A percentile compares a stretch with the other conserved stretches of the same genome.
These are phyloP conservation scores for Carex pumila DNA, from an alignment of 176 grass and related monocot species.

Conservation along the genomic window DNA sequence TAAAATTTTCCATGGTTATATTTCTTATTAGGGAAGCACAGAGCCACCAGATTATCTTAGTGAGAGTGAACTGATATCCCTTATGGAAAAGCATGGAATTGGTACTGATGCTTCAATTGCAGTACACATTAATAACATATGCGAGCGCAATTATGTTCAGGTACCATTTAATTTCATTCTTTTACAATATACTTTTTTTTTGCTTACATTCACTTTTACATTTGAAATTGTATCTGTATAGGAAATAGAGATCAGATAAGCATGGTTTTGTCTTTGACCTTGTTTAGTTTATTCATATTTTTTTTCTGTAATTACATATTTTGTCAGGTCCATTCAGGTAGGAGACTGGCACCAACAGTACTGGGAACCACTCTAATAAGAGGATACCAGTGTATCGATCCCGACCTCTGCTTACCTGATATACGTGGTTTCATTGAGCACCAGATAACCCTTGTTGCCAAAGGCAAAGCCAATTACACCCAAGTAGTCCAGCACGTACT, in stretches of 20 bases:
- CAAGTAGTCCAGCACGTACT: slow-evolving; percentile 70
- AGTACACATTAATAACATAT: slow-evolving; percentile 94
- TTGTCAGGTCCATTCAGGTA: slow-evolving; percentile 77
- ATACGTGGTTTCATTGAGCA: slow-evolving; percentile 98
- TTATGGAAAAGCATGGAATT: slow-evolving; percentile 97
- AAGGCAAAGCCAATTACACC: slow-evolving; percentile 74
- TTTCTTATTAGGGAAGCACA: slow-evolving; percentile 60
- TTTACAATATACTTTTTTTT: not conserved
- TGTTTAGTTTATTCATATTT: not conserved
- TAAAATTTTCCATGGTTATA: not conserved
- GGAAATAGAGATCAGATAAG: not conserved
- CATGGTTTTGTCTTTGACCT: not conserved
- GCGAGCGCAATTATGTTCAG: slow-evolving; percentile 95
- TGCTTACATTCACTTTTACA: not conserved
- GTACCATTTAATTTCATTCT: slow-evolving; percentile 35
- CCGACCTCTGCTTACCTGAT: slow-evolving; percentile 89
- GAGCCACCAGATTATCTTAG: slow-evolving; percentile 88
- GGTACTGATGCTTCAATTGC: slow-evolving; percentile 96
- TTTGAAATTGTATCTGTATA: not conserved
- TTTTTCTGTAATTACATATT: not conserved
- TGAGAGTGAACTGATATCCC: slow-evolving; percentile 93
- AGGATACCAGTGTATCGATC: slow-evolving; percentile 97
- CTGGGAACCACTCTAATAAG: slow-evolving; percentile 87
- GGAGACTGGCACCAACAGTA: slow-evolving; percentile 81
- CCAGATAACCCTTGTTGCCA: slow-evolving; percentile 89